Conservation (phyloP, 352 stramenopile genomes). For the Pythium myriotylum region DNA sequence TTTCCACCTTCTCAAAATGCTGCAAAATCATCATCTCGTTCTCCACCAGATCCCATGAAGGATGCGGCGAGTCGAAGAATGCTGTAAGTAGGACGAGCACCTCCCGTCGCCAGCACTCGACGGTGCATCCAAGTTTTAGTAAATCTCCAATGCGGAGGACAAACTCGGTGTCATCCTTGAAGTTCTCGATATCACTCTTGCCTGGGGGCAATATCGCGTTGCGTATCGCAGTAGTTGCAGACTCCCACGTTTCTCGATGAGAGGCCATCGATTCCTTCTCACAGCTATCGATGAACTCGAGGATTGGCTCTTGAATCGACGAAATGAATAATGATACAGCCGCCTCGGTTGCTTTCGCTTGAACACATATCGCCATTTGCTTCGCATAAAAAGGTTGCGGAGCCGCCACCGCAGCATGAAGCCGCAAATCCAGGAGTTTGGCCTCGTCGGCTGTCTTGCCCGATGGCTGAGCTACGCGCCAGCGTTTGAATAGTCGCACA, state of each 20-base stretch:
- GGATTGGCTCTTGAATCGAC: slow-evolving; percentile 4
- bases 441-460: slow-evolving; percentile 73
- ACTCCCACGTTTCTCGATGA: slow-evolving; percentile 4
- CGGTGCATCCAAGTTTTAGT: not conserved
- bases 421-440: slow-evolving; percentile 66
- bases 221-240: not conserved
- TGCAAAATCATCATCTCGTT: not conserved
- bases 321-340: not conserved
- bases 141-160: not conserved
- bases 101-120: slow-evolving; percentile 14
- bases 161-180: not conserved
- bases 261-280: slow-evolving; percentile 9
- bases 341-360: not conserved
- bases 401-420: slow-evolving; percentile 34
- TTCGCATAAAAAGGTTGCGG: slow-evolving; percentile 12
- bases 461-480: slow-evolving; percentile 40
- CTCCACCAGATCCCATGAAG: slow-evolving; percentile 3
- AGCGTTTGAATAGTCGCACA: slow-evolving; percentile 44
- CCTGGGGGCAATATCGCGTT: not conserved
- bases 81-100: slow-evolving; percentile 6
- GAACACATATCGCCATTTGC: not conserved
- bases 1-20: slow-evolving; percentile 6
- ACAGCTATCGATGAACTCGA: slow-evolving; percentile 36
- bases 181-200: not conserved
- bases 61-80: slow-evolving; percentile 7